Conservation (phyloP, 2,329 filamentous ascomycete species). For the Penicillium aurantiogriseum region DNA sequence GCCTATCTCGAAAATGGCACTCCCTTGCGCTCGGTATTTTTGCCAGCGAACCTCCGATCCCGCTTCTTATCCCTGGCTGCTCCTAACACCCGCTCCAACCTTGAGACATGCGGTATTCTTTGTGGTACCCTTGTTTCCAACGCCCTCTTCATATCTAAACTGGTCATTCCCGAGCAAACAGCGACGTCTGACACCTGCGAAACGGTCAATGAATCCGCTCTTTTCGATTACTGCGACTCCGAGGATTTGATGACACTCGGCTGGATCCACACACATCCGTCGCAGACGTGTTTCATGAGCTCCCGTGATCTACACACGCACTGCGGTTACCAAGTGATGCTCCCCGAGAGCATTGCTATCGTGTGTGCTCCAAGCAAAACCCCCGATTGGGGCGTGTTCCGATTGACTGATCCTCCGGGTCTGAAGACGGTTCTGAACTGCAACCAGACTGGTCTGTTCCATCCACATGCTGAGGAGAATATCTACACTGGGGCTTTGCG, state of each 20-base stretch:
- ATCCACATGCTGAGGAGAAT: slow-evolving; percentile 68
- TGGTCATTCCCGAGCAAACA: slow-evolving; percentile 88
- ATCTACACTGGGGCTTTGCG: slow-evolving; percentile 74
- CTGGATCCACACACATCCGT: slow-evolving; percentile 98
- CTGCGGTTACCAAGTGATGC: slow-evolving; percentile 90
- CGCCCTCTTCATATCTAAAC: slow-evolving; percentile 82
- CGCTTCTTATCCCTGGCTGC: slow-evolving; percentile 72
- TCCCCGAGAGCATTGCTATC: slow-evolving; percentile 93
- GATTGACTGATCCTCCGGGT: slow-evolving; percentile 88
- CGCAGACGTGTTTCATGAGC: slow-evolving; percentile 97
- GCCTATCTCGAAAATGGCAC: slow-evolving; percentile 88
- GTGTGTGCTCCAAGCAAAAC: slow-evolving; percentile 84
- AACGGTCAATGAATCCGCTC: slow-evolving; percentile 77
- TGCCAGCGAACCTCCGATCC: slow-evolving; percentile 71
- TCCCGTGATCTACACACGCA: slow-evolving; percentile 92
- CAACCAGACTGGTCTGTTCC: slow-evolving; percentile 75
- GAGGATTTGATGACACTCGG: slow-evolving; percentile 83
- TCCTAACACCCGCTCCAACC: slow-evolving; percentile 73
- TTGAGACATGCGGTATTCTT: slow-evolving; percentile 94
- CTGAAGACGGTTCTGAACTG: slow-evolving; percentile 82
- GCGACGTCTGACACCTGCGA: slow-evolving; percentile 93
- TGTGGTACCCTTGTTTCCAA: slow-evolving; percentile 90
- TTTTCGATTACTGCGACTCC: slow-evolving; percentile 85
- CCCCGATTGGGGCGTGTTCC: slow-evolving; percentile 81
- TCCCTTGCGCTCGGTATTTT: slow-evolving; percentile 81